Percentiles rank a stretch among this genome's conserved stretches.
Conservation (phyloP, 495 filamentous ascomycete species). For the Cladorrhinum samala region DNA sequence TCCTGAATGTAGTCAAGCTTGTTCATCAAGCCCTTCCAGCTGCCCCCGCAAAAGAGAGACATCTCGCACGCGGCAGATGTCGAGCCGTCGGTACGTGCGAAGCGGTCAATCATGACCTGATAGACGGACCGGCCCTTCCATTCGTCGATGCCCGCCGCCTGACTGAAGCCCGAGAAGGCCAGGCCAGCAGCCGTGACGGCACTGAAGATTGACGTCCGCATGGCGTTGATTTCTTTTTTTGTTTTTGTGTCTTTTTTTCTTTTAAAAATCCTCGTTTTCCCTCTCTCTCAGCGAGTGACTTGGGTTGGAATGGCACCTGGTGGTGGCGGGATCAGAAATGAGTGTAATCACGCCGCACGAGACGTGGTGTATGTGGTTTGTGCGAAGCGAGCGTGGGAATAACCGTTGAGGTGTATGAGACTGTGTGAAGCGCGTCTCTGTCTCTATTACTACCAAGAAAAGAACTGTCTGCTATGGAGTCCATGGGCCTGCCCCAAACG, state of each 20-base stretch:
- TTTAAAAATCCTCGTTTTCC: background rate
- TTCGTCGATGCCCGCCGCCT: constrained; percentile 30
- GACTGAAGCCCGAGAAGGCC: constrained; percentile 21
- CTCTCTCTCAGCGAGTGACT: constrained; percentile 22
- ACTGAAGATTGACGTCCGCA: constrained; percentile 20
- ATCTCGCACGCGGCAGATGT: constrained; percentile 52
- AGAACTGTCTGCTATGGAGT: too few relatives aligned
- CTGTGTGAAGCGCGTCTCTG: too few relatives aligned
- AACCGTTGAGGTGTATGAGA: constrained; percentile 1
- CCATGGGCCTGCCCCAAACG: too few relatives aligned
- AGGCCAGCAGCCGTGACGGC: constrained; percentile 17
- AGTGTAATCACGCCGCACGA: background rate
- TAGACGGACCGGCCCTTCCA: constrained; percentile 66
- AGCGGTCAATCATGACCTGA: constrained; percentile 70
- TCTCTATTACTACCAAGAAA: too few relatives aligned
- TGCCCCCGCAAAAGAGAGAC: constrained; percentile 64
- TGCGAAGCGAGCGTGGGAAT: background rate
- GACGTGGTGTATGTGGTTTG: background rate
- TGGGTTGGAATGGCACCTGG: constrained; percentile 15
- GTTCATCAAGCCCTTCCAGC: constrained; percentile 44
- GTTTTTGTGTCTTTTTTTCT: constrained; percentile 3
- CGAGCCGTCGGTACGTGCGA: constrained; percentile 59
- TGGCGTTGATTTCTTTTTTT: constrained; percentile 5
- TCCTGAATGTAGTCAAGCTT: constrained; percentile 33
- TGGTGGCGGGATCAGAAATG: background rate